Evolutionary conservation across 2,329 filamentous ascomycete species (phyloP), one percentile per base, ranked within the genome.

Genomic region (Colletotrichum ledebouriae): DNA sequence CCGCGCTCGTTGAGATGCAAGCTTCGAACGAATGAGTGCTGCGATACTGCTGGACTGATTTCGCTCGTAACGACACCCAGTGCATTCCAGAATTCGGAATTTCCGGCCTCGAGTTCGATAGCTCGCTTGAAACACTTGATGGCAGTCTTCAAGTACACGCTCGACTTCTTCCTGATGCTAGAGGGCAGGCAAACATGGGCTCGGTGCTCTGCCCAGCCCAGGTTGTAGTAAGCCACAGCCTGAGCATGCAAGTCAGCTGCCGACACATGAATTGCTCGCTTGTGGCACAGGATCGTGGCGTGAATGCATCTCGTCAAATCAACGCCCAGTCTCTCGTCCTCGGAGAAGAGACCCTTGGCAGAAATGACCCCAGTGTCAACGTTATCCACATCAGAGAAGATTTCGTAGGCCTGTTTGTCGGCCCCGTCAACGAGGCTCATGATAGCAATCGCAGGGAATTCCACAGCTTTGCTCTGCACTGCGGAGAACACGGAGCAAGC

Each of bases 31-130:
- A 99, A 95, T 0, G 96, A 90, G 78, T 99, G 97, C 78, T 99
- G 96, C 0, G 96, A 90, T 2, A 99, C 93, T 64, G 91, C 90
- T 0, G 94, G 92, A 75, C 93, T 98, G 72, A 98, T 86, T 52
- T 89, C 89, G 71, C 93, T 94, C 2, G 96, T 98, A 29, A 93
- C 94, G 3, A 98, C 93, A 57, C 95, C 96, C 3, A 99, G 85
- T 0, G 96, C 91, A 76, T 98, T 98, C 96, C 96, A 99, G 78
- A 98, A 98, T 73, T 98, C 95, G 0, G 93, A 84, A 76, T 98
- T 99, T 59, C 94, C 93, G 6, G 94, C 92, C 78, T 99, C 97
- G 1, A 98, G 85, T 79, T 98, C 96, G 72, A 99, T 99, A 1
- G 96, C 93, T 50, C 93, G 87, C 81, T 99, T 99, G 86, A 99